Base-by-base conservation (phyloP, 257 asterid species). In the Solanum tarijense region DNA sequence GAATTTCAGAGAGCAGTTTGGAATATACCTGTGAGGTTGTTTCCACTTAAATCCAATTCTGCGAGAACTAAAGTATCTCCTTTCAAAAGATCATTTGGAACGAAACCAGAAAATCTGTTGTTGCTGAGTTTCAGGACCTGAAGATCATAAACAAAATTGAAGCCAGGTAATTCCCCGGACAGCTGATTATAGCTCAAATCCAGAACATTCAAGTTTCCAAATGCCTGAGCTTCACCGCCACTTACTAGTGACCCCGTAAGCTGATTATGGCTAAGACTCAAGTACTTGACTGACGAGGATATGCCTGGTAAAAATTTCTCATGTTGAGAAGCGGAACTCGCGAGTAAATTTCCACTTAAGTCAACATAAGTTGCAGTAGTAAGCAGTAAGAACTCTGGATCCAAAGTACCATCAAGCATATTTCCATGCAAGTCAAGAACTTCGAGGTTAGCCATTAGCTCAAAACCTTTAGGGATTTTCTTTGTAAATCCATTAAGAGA, bases 161-260 rank as follows among this genome's bases (percentile, higher is more conserved):
- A 97, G 60, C 94, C 99, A 4, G 99, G 99, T 72, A 97, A 89
- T 62, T 95, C 99, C 58, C 98, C 99, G 4, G 98, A 92, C 5
- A 97, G 90, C 90, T 94, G 98, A 90, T 97, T 97, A 90, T 91
- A 92, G 93, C 99, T 97, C 94, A 97, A 94, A 95, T 97, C 99
- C 93, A 97, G 85, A 87, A 93, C 96, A 90, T 92, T 92, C 91
- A 97, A 91, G 92, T 92, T 95, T 85, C 94, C 96, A 48, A 97
- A 96, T 71, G 91, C 93, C 89, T 89, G 94, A 3, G 93, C 98
- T 71, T 83, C 96, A 27, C 93, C 93, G 4, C 94, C 92, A 25
- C 96, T 92, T 23, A 95, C 93, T 65, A 97, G 94, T 25, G 95
- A 93, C 69, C 99, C 99, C 0, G 90, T 89, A 72, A 97, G 88